Percentiles rank a stretch among this genome's conserved stretches.
These are phyloP conservation scores for Amanita rubescens DNA, from an alignment of 768 basidiomycete species.

Conservation along the genomic window DNA sequence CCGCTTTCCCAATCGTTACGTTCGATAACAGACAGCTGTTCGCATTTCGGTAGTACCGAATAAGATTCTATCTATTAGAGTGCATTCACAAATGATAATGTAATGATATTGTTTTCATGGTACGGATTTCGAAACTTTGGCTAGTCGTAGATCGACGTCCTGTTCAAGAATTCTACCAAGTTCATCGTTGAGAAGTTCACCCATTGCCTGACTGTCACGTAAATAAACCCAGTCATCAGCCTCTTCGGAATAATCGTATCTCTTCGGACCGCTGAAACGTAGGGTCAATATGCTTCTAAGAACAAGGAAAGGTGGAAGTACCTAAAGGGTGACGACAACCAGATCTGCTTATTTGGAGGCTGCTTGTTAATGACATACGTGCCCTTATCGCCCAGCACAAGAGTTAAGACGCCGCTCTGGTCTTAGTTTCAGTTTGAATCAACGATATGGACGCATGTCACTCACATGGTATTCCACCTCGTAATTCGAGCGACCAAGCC, in stretches of 20 bases:
- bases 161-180: slow-evolving; percentile 33
- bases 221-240: slow-evolving; percentile 68
- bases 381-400: slow-evolving; percentile 65
- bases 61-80: not conserved
- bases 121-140: slow-evolving; percentile 12
- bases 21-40: too few relatives aligned
- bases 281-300: not conserved
- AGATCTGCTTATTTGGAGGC: slow-evolving; percentile 95
- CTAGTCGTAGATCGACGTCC: slow-evolving; percentile 24
- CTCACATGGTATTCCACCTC: slow-evolving; percentile 89
- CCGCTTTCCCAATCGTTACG: not conserved
- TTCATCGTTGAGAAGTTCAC: slow-evolving; percentile 61
- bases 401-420: slow-evolving; percentile 88
- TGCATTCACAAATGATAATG: not conserved
- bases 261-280: slow-evolving; percentile 73
- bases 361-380: slow-evolving; percentile 98
- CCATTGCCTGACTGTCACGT: slow-evolving; percentile 56
- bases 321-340: slow-evolving; percentile 89
- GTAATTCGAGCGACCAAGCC: slow-evolving; percentile 41
- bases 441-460: slow-evolving; percentile 1
- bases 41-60: too few relatives aligned
- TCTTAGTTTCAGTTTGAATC: not conserved
- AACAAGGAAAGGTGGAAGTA: slow-evolving; percentile 19
- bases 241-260: slow-evolving; percentile 67
- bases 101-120: not conserved